Percentiles rank a stretch among this genome's conserved stretches.
Evolutionary conservation across 106 monocot species (phyloP).

Genomic region (Acorus calamus): DNA sequence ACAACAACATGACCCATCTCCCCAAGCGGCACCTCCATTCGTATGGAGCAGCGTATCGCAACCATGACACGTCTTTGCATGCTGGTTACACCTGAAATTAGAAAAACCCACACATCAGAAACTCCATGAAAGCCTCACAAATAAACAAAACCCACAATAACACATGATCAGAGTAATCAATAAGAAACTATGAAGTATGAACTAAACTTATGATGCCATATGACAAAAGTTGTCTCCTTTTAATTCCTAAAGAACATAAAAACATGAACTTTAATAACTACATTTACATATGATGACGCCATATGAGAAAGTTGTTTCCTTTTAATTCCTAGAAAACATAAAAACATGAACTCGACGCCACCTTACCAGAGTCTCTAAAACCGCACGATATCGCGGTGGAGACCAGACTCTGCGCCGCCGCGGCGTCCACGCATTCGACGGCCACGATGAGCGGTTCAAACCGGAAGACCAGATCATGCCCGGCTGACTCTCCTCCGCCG

Average conservation of each 20-base stretch:
- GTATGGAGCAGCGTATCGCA: conserved; percentile 80
- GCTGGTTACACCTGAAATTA: conserved; percentile 59
- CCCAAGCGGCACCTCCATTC: conserved; percentile 88
- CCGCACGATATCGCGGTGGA: conserved; percentile 53
- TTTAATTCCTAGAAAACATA: too few relatives aligned
- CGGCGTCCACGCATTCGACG: conserved; percentile 53
- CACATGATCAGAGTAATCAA: neutral
- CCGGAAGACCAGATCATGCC: conserved; percentile 49
- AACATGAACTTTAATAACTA: too few relatives aligned
- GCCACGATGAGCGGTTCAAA: conserved; percentile 86
- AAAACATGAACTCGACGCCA: too few relatives aligned
- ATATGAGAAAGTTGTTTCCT: too few relatives aligned
- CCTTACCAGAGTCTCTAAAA: conserved; percentile 81
- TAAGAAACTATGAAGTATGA: neutral
- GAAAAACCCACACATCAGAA: neutral
- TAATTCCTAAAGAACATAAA: too few relatives aligned
- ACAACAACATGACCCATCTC: conserved; percentile 38
- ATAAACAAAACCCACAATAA: neutral
- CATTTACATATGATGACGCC: too few relatives aligned
- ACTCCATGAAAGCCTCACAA: neutral
- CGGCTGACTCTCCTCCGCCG: neutral
- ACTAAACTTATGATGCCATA: too few relatives aligned
- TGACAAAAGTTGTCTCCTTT: too few relatives aligned
- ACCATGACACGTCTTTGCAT: conserved; percentile 64
- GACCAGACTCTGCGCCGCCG: conserved; percentile 51